These are phyloP conservation scores for Achaetomium macrosporum DNA, from an alignment of 2,329 filamentous ascomycete genomes.

Conservation along the genomic window DNA sequence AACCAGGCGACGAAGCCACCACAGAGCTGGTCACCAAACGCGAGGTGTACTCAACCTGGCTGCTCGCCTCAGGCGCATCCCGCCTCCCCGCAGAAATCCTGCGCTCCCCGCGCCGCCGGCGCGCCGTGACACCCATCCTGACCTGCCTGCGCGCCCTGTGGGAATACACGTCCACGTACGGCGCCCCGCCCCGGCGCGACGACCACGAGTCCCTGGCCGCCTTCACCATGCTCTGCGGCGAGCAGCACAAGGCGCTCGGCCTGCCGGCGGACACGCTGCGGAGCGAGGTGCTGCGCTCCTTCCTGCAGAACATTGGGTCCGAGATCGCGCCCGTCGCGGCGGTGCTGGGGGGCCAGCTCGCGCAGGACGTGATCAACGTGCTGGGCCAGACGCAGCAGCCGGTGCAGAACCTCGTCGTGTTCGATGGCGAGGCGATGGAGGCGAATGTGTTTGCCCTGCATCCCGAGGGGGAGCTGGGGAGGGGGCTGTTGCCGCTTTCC, in stretches of 20 bases:
- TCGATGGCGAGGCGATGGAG: constrained; percentile 77
- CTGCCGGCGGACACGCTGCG: constrained; percentile 62
- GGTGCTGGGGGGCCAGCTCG: constrained; percentile 81
- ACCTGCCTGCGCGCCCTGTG: constrained; percentile 85
- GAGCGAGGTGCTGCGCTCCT: constrained; percentile 70
- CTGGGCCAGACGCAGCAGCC: constrained; percentile 87
- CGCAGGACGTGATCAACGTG: constrained; percentile 96
- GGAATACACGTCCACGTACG: constrained; percentile 66
- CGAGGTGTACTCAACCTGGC: constrained; percentile 82
- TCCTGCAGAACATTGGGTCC: constrained; percentile 77
- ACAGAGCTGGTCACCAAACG: constrained; percentile 87
- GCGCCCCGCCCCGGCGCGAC: constrained; percentile 49
- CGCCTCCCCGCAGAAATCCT: constrained; percentile 64
- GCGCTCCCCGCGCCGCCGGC: constrained; percentile 61
- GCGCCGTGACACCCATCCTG: constrained; percentile 74
- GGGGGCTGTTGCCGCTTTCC: constrained; percentile 10
- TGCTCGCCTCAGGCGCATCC: constrained; percentile 73
- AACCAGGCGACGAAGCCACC: constrained; percentile 58
- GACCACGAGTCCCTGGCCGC: constrained; percentile 59
- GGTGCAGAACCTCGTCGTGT: constrained; percentile 89
- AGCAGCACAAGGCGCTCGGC: constrained; percentile 69
- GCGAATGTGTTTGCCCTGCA: constrained; percentile 78
- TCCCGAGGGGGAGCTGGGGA: constrained; percentile 54
- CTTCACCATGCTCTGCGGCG: constrained; percentile 73
- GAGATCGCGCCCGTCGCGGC: constrained; percentile 85